Percentiles rank a stretch among this genome's conserved stretches.
Evolutionary conservation across 805 yeast species (phyloP).

Genomic region (Kuraishia molischiana): DNA sequence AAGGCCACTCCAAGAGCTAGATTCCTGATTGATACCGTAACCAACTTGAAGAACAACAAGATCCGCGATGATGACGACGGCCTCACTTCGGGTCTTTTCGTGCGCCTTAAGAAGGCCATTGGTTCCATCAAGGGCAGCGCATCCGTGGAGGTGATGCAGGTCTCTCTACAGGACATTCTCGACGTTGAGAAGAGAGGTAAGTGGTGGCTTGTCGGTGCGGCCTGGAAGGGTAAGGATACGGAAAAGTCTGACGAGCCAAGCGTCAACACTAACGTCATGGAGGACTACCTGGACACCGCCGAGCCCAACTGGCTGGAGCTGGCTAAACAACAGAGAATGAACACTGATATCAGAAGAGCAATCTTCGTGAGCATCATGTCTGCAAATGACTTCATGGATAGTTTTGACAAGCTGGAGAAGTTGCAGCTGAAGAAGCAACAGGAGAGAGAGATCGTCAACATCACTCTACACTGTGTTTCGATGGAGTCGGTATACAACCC

Average conservation of each 20-base stretch:
- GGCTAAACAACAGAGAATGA: conserved; percentile 84
- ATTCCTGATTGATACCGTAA: conserved; percentile 76
- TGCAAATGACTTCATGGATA: conserved; percentile 85
- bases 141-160: conserved; percentile 70
- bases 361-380: conserved; percentile 93
- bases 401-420: conserved; percentile 73
- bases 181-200: conserved; percentile 76
- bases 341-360: conserved; percentile 91
- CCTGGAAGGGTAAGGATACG: conserved; percentile 71
- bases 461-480: conserved; percentile 76
- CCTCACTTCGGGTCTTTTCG: conserved; percentile 38
- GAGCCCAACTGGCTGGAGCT: conserved; percentile 86
- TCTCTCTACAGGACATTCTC: conserved; percentile 71
- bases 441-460: conserved; percentile 78
- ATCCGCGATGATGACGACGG: conserved; percentile 45
- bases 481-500: conserved; percentile 84
- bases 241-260: conserved; percentile 9
- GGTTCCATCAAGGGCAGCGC: conserved; percentile 39
- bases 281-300: conserved; percentile 54
- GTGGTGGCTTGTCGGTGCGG: conserved; percentile 99
- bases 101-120: conserved; percentile 53
- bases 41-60: conserved; percentile 81
- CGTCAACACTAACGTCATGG: conserved; percentile 34
- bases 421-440: conserved; percentile 70
- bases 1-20: conserved; percentile 54